These are phyloP conservation scores for Maudiozyma pseudohumilis DNA, from an alignment of 805 yeast species.

Conservation along the genomic window DNA sequence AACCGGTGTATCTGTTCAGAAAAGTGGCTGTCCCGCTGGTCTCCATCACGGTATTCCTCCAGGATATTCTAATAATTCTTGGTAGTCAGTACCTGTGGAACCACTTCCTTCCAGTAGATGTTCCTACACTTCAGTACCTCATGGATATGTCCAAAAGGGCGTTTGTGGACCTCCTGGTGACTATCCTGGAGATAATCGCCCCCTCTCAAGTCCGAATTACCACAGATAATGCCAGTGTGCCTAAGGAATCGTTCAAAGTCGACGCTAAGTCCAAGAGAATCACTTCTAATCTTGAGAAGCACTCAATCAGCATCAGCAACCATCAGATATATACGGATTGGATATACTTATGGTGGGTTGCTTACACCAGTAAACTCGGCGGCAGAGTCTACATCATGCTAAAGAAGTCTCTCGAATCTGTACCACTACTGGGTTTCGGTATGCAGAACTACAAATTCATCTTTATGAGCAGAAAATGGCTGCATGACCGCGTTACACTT, in stretches of 20 bases:
- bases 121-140: conserved; percentile 32
- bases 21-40: conserved; percentile 5
- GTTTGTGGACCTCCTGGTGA: conserved; percentile 46
- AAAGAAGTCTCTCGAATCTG: conserved; percentile 57
- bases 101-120: conserved; percentile 14
- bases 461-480: conserved; percentile 81
- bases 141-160: conserved; percentile 46
- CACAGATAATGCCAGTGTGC: conserved; percentile 32
- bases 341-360: conserved; percentile 81
- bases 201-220: conserved; percentile 47
- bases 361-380: conserved; percentile 56
- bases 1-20: neutral
- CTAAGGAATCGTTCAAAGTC: conserved; percentile 27
- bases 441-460: conserved; percentile 72
- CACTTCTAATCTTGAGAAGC: conserved; percentile 33
- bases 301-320: conserved; percentile 67
- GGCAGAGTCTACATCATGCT: conserved; percentile 63
- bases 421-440: conserved; percentile 80
- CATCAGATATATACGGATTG: conserved; percentile 94
- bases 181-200: conserved; percentile 40
- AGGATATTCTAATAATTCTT: conserved; percentile 38
- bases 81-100: conserved; percentile 37
- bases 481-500: conserved; percentile 53
- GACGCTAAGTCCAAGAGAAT: conserved; percentile 17
- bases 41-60: conserved; percentile 18